phyloP scores from a whole-genome alignment of 140 eudicot species.

The Bidens hawaiensis region DNA sequence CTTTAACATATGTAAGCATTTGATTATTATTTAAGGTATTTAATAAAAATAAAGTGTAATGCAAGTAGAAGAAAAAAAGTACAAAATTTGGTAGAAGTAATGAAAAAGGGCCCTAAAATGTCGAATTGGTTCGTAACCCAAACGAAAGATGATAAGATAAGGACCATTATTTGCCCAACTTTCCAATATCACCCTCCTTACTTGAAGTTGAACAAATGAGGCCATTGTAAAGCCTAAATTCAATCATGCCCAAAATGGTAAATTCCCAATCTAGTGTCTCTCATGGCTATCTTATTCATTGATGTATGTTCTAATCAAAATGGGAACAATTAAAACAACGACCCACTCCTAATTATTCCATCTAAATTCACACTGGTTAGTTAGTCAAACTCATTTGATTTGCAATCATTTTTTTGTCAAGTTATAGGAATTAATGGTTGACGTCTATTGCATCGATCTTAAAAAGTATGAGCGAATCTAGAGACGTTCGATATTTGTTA shows the following conservation, averaged over 20 bases:
- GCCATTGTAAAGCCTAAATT: conserved; percentile 28
- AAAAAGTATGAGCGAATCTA: neutral
- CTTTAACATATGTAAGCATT: conserved; percentile 4
- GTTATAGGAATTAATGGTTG: neutral
- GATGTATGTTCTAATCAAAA: conserved; percentile 24
- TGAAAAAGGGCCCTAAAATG: conserved; percentile 26
- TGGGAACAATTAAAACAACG: conserved; percentile 26
- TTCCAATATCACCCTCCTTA: conserved; percentile 32
- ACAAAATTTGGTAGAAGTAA: conserved; percentile 28
- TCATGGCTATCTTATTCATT: too few relatives aligned
- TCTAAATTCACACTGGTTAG: neutral
- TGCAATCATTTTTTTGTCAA: neutral
- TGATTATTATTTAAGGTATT: neutral
- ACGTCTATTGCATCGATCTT: neutral
- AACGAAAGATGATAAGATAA: conserved; percentile 34
- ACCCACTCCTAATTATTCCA: conserved; percentile 28
- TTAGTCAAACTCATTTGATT: neutral
- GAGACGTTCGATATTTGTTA: too few relatives aligned
- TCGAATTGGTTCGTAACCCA: conserved; percentile 28
- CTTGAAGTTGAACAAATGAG: conserved; percentile 24
- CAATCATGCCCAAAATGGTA: conserved; percentile 31
- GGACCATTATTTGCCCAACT: conserved; percentile 39
- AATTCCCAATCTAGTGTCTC: conserved; percentile 21
- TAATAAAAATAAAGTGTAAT: neutral
- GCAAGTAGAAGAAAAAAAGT: neutral